Conservation (phyloP, 78 protist genomes). For the Dictyostelium brefeldianum region DNA sequence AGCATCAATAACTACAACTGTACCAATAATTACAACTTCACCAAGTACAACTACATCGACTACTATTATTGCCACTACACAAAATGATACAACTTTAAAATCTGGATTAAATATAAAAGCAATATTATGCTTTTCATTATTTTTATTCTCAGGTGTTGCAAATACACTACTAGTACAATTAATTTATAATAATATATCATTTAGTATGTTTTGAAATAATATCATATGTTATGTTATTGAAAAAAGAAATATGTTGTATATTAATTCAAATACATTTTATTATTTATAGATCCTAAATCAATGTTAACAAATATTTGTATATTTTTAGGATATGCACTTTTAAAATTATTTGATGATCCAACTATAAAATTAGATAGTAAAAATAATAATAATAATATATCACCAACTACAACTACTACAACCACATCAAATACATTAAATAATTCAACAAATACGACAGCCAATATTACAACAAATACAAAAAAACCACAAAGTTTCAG, state of each 20-base stretch:
- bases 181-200: conserved; percentile 49
- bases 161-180: conserved; percentile 58
- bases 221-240: no score
- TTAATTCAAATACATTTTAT: neutral
- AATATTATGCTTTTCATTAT: neutral
- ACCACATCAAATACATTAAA: neutral
- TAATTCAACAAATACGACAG: neutral
- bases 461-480: neutral
- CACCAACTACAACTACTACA: neutral
- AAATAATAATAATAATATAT: neutral
- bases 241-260: no score
- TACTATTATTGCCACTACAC: neutral
- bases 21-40: neutral
- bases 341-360: neutral
- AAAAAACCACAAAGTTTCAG: neutral
- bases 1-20: neutral
- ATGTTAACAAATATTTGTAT: conserved; percentile 60
- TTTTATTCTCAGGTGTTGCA: conserved; percentile 45
- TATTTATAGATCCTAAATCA: conserved; percentile 41
- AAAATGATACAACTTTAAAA: neutral
- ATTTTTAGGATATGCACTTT: conserved; percentile 54
- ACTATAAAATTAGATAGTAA: neutral
- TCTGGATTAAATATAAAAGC: neutral
- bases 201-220: conserved; percentile 21
- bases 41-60: no score